Percentiles rank a stretch among this genome's conserved stretches.
These are phyloP conservation scores for Daldinia sp. DNA, from an alignment of 2,329 filamentous ascomycete species.

Conservation along the genomic window DNA sequence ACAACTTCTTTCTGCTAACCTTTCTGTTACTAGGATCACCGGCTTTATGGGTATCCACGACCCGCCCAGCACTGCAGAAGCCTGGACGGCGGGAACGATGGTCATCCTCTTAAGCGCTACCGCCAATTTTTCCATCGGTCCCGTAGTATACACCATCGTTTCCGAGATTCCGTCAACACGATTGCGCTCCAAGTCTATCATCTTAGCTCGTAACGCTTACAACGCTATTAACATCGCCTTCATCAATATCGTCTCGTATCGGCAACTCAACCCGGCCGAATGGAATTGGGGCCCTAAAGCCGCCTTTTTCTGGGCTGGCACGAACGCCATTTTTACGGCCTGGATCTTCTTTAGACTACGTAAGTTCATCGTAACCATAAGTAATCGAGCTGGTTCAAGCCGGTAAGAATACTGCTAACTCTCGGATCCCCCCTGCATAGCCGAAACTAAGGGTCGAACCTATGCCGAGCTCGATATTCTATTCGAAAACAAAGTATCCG, in stretches of 20 bases:
- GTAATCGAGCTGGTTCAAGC: not conserved
- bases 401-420: not conserved
- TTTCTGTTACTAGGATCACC: constrained; percentile 37
- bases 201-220: constrained; percentile 54
- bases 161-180: constrained; percentile 57
- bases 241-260: constrained; percentile 50
- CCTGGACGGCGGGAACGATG: constrained; percentile 52
- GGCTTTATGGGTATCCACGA: constrained; percentile 45
- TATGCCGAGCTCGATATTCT: constrained; percentile 59
- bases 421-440: constrained; percentile 9
- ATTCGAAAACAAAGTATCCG: constrained; percentile 51
- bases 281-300: constrained; percentile 52
- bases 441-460: constrained; percentile 51
- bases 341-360: constrained; percentile 56
- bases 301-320: constrained; percentile 49
- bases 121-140: constrained; percentile 57
- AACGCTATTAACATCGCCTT: constrained; percentile 54
- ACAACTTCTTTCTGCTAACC: not conserved
- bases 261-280: constrained; percentile 49
- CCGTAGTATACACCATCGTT: constrained; percentile 57
- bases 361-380: constrained; percentile 43
- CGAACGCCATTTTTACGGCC: constrained; percentile 51
- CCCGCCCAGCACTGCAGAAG: constrained; percentile 53
- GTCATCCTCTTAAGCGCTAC: constrained; percentile 53
- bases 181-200: constrained; percentile 56